These are phyloP conservation scores for Backusella liffmaniae DNA, from an alignment of 192 early-diverging fungal species.

Conservation along the genomic window DNA sequence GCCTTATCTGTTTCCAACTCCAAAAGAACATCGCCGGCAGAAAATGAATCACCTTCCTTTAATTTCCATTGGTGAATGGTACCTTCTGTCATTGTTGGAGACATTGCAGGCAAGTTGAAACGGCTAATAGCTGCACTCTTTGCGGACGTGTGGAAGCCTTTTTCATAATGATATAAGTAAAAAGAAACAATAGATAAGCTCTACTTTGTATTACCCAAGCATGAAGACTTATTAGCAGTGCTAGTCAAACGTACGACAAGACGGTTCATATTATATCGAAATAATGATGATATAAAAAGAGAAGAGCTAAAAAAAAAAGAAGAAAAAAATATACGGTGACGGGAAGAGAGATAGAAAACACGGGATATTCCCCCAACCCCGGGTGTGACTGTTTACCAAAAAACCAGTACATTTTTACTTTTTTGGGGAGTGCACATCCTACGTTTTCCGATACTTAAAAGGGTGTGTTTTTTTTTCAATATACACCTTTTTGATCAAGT, in stretches of 20 bases:
- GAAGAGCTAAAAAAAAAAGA: neutral
- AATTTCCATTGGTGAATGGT: constrained; percentile 94
- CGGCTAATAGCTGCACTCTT: constrained; percentile 44
- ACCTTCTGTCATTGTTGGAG: constrained; percentile 97
- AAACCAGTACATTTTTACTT: constrained; percentile 11
- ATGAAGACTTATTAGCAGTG: neutral
- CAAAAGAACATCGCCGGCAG: constrained; percentile 88
- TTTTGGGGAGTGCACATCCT: neutral
- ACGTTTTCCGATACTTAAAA: neutral
- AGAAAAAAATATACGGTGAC: neutral
- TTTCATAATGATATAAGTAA: neutral
- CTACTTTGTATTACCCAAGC: neutral
- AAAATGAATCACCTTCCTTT: constrained; percentile 84
- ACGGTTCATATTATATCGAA: neutral
- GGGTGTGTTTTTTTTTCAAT: neutral
- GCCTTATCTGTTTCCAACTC: constrained; percentile 99
- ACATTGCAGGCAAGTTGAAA: constrained; percentile 91
- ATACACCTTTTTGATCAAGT: no score
- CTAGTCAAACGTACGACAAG: constrained; percentile 4
- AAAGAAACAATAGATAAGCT: neutral
- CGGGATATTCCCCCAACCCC: neutral
- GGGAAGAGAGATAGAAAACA: constrained; percentile 9
- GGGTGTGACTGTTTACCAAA: neutral
- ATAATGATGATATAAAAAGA: neutral
- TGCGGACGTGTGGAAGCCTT: constrained; percentile 54